A percentile compares a stretch with the other conserved stretches of the same genome.
Evolutionary conservation across 306 rosid species (phyloP).

Genomic region (Biancaea sappan): DNA sequence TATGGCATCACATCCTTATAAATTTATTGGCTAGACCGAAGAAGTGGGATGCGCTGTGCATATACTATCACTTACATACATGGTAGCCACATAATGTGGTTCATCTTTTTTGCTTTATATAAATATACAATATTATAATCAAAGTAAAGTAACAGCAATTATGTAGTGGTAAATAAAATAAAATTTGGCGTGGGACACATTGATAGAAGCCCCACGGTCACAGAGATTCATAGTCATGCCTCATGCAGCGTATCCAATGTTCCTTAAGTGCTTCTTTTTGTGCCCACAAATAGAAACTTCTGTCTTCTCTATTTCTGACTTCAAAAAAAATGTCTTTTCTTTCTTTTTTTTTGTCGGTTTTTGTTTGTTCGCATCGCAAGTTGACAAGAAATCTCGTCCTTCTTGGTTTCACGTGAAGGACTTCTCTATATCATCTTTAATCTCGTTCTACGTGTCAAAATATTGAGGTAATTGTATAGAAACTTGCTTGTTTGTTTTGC

Average conservation of each 20-base stretch:
- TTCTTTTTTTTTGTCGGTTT: not conserved
- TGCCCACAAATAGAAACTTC: not conserved
- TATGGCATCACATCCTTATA: too few species aligned
- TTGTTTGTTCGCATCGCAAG: too few species aligned
- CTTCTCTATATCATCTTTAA: too few species aligned
- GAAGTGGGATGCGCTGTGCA: not conserved
- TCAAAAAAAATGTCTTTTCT: too few species aligned
- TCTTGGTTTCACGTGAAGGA: not conserved
- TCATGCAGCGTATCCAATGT: not conserved
- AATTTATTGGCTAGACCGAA: not conserved
- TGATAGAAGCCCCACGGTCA: not conserved
- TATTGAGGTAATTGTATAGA: too few species aligned
- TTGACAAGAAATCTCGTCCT: not conserved
- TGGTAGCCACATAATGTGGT: conserved; percentile 16
- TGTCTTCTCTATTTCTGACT: too few species aligned
- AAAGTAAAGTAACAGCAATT: not conserved
- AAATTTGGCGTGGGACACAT: not conserved
- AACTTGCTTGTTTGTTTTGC: too few species aligned
- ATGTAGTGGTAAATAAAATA: not conserved
- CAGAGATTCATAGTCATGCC: not conserved
- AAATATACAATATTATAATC: not conserved
- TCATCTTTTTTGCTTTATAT: not conserved
- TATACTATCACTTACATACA: not conserved
- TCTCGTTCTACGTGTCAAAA: too few species aligned
- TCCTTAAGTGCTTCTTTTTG: not conserved